These are phyloP conservation scores for Solanum pimpinellifolium DNA, from an alignment of 257 asterid species.

Conservation along the genomic window DNA sequence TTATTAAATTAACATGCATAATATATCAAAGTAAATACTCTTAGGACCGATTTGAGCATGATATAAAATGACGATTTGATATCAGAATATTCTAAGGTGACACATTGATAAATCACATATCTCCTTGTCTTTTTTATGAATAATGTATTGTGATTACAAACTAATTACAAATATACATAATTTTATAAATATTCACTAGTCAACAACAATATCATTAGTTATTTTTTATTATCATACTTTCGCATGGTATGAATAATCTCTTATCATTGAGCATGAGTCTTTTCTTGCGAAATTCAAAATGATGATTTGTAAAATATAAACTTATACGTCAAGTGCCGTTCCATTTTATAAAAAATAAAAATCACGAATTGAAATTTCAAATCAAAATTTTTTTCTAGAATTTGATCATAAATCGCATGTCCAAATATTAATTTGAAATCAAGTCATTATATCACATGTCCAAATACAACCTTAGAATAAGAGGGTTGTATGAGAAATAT, in stretches of 20 bases:
- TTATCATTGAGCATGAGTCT: too few relatives aligned
- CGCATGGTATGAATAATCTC: not conserved
- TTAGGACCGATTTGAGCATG: not conserved
- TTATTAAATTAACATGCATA: not conserved
- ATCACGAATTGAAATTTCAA: too few relatives aligned
- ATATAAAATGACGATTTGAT: too few relatives aligned
- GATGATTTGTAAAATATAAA: too few relatives aligned
- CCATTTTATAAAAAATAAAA: too few relatives aligned
- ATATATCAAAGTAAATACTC: not conserved
- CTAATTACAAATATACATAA: too few relatives aligned
- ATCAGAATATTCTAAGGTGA: not conserved
- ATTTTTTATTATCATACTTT: not conserved
- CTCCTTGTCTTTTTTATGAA: not conserved
- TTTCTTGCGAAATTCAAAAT: too few relatives aligned
- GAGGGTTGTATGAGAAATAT: not conserved
- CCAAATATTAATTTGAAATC: too few relatives aligned
- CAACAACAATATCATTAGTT: too few relatives aligned
- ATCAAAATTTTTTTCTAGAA: too few relatives aligned
- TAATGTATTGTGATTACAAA: too few relatives aligned
- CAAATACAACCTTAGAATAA: not conserved
- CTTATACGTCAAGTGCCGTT: too few relatives aligned
- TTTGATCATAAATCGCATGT: not conserved
- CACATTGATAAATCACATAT: not conserved
- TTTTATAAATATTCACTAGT: not conserved
- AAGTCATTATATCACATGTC: not conserved